Conservation (phyloP, 345 rosid genomes). For the Corchorus olitorius region DNA sequence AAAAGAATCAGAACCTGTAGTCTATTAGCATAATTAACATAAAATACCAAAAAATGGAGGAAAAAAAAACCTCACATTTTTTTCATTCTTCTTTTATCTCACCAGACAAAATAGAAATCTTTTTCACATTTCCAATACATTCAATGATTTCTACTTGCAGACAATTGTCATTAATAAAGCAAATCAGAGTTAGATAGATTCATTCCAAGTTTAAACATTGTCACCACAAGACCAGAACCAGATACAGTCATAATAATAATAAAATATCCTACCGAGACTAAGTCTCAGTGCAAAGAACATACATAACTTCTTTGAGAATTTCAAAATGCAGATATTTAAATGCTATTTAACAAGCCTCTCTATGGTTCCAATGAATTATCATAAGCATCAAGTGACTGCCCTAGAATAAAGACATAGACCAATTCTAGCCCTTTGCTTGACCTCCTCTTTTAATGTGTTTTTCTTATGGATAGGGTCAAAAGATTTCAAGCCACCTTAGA, state of each 20-base stretch:
- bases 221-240: not conserved
- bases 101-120: not conserved
- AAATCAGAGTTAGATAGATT: not conserved
- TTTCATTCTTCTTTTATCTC: not conserved
- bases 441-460: not conserved
- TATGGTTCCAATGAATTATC: not conserved
- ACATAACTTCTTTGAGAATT: not conserved
- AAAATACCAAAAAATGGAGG: not conserved
- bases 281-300: not conserved
- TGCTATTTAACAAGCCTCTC: conserved; percentile 2
- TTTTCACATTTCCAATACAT: conserved; percentile 10
- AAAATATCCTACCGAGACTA: not conserved
- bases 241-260: not conserved
- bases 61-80: not conserved
- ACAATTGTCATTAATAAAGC: not conserved
- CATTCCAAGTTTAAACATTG: not conserved
- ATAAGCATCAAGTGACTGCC: not conserved
- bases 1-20: not conserved
- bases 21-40: not conserved
- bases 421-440: conserved; percentile 4
- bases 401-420: not conserved
- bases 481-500: not conserved
- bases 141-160: not conserved
- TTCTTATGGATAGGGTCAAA: not conserved
- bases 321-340: not conserved